Evolutionary conservation across 23 red algal genomes (phyloP).

Genomic region (Cyanidium caldarium): DNA sequence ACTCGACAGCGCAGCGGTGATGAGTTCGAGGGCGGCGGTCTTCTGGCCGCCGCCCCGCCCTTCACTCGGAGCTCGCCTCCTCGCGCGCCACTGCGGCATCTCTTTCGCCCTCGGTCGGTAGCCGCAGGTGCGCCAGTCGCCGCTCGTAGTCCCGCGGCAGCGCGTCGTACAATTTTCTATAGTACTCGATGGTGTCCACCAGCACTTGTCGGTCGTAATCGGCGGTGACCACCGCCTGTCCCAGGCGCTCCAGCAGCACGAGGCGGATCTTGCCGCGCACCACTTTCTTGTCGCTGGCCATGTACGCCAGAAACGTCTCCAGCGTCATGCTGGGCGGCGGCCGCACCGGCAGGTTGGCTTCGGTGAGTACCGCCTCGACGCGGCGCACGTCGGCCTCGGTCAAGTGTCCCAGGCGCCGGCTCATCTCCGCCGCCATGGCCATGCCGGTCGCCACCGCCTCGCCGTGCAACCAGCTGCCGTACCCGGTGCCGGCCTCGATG

Average conservation of each 20-base stretch:
- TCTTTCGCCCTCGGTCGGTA: no score
- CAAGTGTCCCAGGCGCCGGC: constrained; percentile 48
- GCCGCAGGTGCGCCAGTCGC: constrained; percentile 1
- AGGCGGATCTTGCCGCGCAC: constrained; percentile 53
- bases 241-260: constrained; percentile 47
- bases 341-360: constrained; percentile 38
- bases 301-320: constrained; percentile 83
- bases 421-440: constrained; percentile 93
- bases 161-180: constrained; percentile 42
- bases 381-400: constrained; percentile 4
- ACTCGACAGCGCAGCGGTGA: no score
- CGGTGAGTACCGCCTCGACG: constrained; percentile 38
- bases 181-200: constrained; percentile 80
- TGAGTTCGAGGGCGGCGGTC: no score
- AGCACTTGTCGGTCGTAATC: constrained; percentile 48
- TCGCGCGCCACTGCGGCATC: no score
- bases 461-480: constrained; percentile 75
- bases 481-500: constrained; percentile 81
- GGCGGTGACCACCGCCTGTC: constrained; percentile 58
- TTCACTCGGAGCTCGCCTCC: no score
- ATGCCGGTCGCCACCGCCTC: constrained; percentile 91
- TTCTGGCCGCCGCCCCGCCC: no score
- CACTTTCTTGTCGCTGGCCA: constrained; percentile 86
- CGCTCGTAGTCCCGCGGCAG: constrained; percentile 51
- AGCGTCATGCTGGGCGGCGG: constrained; percentile 75